These are phyloP conservation scores for Sclerotinia spermophila DNA, from an alignment of 2,329 filamentous ascomycete genomes.

Conservation along the genomic window DNA sequence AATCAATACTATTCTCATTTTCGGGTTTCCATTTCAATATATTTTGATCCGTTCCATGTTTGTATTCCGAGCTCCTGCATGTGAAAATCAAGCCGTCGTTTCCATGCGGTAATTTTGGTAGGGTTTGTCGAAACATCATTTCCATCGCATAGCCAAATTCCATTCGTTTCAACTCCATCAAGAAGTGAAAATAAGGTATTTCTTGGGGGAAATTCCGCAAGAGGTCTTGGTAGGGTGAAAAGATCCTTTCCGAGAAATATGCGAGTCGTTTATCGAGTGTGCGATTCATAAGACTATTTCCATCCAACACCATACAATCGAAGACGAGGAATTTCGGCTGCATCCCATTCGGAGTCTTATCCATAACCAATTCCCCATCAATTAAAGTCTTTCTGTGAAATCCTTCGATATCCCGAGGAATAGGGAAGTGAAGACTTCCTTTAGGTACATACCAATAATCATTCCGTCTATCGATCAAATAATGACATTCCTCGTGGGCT, in stretches of 20 bases:
- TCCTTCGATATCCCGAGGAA: slow-evolving; percentile 56
- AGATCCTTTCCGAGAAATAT: slow-evolving; percentile 76
- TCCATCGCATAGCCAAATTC: slow-evolving; percentile 84
- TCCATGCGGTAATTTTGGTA: slow-evolving; percentile 81
- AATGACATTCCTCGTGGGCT: slow-evolving; percentile 66
- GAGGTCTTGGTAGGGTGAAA: slow-evolving; percentile 64
- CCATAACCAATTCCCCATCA: slow-evolving; percentile 90
- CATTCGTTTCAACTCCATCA: slow-evolving; percentile 83
- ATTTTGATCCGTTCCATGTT: slow-evolving; percentile 83
- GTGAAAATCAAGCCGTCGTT: slow-evolving; percentile 98
- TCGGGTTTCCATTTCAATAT: slow-evolving; percentile 99
- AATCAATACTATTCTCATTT: slow-evolving; percentile 92
- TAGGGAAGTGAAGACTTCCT: slow-evolving; percentile 73
- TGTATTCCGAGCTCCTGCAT: slow-evolving; percentile 82
- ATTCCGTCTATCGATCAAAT: slow-evolving; percentile 96
- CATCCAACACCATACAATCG: slow-evolving; percentile 82
- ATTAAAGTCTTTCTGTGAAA: slow-evolving; percentile 81
- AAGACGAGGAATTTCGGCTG: slow-evolving; percentile 88
- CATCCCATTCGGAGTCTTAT: slow-evolving; percentile 65
- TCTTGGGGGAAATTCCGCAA: slow-evolving; percentile 67
- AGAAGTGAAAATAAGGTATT: slow-evolving; percentile 68
- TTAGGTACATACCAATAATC: slow-evolving; percentile 84
- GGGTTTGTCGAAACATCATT: slow-evolving; percentile 85
- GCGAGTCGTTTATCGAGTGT: slow-evolving; percentile 85
- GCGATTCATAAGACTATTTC: slow-evolving; percentile 69